Evolutionary conservation across 78 protist genomes (phyloP).

Genomic region (slime mould (Dictyostelium discoideum)): DNA sequence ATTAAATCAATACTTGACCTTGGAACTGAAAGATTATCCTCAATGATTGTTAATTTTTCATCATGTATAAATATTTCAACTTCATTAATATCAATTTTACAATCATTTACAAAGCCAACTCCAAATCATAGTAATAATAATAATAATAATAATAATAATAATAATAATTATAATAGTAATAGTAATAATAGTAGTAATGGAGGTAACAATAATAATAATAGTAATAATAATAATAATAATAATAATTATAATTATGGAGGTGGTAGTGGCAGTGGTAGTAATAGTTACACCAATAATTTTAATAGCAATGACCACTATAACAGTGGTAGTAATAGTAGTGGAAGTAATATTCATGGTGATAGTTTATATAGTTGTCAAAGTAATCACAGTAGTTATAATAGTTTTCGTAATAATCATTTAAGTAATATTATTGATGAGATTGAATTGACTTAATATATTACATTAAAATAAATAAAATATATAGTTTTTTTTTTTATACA

Average conservation of each 20-base stretch:
- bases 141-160: background rate
- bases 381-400: background rate
- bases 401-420: background rate
- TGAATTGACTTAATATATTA: background rate
- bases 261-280: background rate
- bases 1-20: slow-evolving; percentile 14
- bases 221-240: background rate
- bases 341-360: background rate
- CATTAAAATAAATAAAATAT: background rate
- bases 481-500: background rate
- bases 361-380: background rate
- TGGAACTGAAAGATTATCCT: slow-evolving; percentile 30
- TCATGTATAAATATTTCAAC: slow-evolving; percentile 46
- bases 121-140: background rate
- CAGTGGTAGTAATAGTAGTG: background rate
- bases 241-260: background rate
- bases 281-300: background rate
- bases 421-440: background rate
- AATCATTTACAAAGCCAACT: slow-evolving; percentile 28
- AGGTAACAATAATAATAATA: background rate
- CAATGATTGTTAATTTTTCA: slow-evolving; percentile 27
- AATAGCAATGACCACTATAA: background rate
- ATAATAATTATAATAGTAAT: background rate
- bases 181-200: background rate
- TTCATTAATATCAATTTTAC: slow-evolving; percentile 45